phyloP scores from a whole-genome alignment of 306 rosid genomes.

The Acmispon strigosus region DNA sequence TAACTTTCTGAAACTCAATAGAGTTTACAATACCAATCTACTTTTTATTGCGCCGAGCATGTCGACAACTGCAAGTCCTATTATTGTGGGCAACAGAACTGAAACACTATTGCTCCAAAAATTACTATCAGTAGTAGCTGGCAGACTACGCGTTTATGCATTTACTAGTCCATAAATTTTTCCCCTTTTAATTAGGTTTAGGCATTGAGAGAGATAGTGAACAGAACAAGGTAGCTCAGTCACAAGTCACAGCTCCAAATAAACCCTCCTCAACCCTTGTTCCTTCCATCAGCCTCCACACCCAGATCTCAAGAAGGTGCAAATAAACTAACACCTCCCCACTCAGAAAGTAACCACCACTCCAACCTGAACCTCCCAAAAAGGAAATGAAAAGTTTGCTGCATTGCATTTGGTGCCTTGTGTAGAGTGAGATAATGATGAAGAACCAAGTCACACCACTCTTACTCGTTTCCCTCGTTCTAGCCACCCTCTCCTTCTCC shows the following conservation, averaged over 20 bases:
- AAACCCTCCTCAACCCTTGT: background rate
- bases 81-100: background rate
- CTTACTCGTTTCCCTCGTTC: constrained; percentile 23
- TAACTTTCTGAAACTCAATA: too few species aligned
- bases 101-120: background rate
- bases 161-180: background rate
- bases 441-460: constrained; percentile 36
- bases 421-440: constrained; percentile 38
- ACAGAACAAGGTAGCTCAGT: constrained; percentile 17
- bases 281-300: background rate
- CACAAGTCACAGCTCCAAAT: too few species aligned
- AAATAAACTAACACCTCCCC: background rate
- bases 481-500: constrained; percentile 24
- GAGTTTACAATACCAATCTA: too few species aligned
- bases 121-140: background rate
- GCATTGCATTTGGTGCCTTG: constrained; percentile 5
- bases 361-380: background rate
- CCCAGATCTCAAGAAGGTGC: constrained; percentile 25
- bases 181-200: background rate
- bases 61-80: background rate
- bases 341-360: too few species aligned
- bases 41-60: too few species aligned
- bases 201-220: background rate
- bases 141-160: background rate
- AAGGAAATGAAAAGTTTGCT: background rate